A percentile compares a stretch with the other conserved stretches of the same genome.
Conservation (phyloP, 441 rosid species). For the Pelargonium citronellum region DNA sequence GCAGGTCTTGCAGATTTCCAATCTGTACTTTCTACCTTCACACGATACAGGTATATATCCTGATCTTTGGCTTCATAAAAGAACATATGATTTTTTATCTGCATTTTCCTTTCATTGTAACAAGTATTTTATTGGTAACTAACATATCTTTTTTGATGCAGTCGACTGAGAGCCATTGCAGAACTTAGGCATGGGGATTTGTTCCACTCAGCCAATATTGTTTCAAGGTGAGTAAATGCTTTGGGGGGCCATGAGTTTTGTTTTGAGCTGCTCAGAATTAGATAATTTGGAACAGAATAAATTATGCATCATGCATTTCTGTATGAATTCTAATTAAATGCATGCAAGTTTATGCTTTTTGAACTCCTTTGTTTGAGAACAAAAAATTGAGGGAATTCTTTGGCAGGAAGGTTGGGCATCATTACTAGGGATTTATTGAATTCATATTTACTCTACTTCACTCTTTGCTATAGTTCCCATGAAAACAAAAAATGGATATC, state of each 20-base stretch:
- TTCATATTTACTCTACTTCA: not conserved
- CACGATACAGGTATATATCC: conserved; percentile 72
- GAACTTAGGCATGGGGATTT: conserved; percentile 91
- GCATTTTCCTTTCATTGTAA: conserved; percentile 10
- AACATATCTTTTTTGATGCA: conserved; percentile 27
- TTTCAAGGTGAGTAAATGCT: conserved; percentile 56
- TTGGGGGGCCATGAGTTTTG: too few species aligned
- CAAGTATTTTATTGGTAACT: conserved; percentile 13
- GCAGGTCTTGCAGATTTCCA: conserved; percentile 72
- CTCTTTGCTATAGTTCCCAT: not conserved
- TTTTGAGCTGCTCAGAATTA: too few species aligned
- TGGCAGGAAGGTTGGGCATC: not conserved
- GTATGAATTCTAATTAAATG: too few species aligned
- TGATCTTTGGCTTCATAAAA: not conserved
- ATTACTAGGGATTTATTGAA: not conserved
- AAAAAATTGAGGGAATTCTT: too few species aligned
- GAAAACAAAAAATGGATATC: not conserved
- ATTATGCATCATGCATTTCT: too few species aligned
- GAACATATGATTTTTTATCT: not conserved
- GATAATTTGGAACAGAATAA: too few species aligned
- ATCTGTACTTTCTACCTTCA: conserved; percentile 72
- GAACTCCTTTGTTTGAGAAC: too few species aligned
- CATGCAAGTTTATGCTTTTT: too few species aligned
- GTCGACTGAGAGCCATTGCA: conserved; percentile 94
- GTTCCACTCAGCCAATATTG: conserved; percentile 97